These are phyloP conservation scores for Fusarium chaquense DNA, from an alignment of 2,329 filamentous ascomycete species.

Conservation along the genomic window DNA sequence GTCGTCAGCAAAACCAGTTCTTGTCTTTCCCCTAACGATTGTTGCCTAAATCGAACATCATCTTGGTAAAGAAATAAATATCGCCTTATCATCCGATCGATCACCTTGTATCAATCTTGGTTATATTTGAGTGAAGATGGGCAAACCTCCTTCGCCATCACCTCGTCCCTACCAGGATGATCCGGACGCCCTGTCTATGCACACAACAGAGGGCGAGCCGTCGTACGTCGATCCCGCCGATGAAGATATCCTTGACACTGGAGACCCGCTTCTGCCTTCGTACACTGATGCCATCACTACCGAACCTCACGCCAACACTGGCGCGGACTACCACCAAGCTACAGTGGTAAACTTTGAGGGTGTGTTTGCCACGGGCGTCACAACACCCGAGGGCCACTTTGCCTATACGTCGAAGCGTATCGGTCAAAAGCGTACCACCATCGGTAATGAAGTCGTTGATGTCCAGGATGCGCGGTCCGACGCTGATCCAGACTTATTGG, in stretches of 20 bases:
- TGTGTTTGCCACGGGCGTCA: slow-evolving; percentile 3
- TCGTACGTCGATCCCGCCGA: slow-evolving; percentile 14
- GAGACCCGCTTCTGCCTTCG: background rate
- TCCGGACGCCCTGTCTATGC: slow-evolving; percentile 39
- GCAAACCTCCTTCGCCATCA: background rate
- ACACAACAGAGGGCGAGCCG: slow-evolving; percentile 29
- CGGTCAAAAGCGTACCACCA: slow-evolving; percentile 31
- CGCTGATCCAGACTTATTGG: slow-evolving; percentile 17
- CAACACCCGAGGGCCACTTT: slow-evolving; percentile 20
- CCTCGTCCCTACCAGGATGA: slow-evolving; percentile 26
- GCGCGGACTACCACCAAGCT: too few relatives aligned
- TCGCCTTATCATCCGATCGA: accelerated
- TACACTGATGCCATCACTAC: slow-evolving; percentile 1
- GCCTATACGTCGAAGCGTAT: slow-evolving; percentile 19
- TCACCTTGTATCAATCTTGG: accelerated
- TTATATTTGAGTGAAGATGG: background rate
- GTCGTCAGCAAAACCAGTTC: background rate
- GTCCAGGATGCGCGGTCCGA: slow-evolving; percentile 37
- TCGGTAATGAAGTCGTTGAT: slow-evolving; percentile 30
- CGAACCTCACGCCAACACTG: background rate
- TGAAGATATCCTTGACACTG: slow-evolving; percentile 12
- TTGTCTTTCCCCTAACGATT: background rate
- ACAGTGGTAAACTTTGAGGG: background rate
- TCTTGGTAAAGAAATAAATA: background rate
- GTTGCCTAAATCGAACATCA: slow-evolving; percentile 2